Evolutionary conservation across 2,329 filamentous ascomycete genomes (phyloP).

Genomic region (Claviceps pusilla): DNA sequence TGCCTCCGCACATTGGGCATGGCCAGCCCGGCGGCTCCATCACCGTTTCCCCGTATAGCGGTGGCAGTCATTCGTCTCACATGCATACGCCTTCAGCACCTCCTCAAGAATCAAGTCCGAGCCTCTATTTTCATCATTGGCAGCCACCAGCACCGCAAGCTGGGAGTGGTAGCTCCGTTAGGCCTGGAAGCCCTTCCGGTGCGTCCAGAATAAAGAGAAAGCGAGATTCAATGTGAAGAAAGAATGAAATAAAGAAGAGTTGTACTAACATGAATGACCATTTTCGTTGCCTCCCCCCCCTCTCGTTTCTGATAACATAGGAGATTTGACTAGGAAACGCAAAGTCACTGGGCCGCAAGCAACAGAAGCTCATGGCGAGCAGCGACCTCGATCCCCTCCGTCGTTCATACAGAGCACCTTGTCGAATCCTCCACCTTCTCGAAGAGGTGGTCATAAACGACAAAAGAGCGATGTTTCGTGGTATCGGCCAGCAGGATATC

Average conservation of each 20-base stretch:
- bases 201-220: slow-evolving; percentile 44
- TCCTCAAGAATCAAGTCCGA: slow-evolving; percentile 53
- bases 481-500: slow-evolving; percentile 15
- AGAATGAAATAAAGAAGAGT: not conserved
- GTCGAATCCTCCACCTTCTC: slow-evolving; percentile 13
- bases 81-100: slow-evolving; percentile 39
- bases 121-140: slow-evolving; percentile 88
- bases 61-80: slow-evolving; percentile 25
- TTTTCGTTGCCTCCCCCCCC: slow-evolving; percentile 12
- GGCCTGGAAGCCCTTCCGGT: slow-evolving; percentile 61
- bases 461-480: slow-evolving; percentile 24
- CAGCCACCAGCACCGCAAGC: slow-evolving; percentile 57
- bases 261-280: slow-evolving; percentile 17
- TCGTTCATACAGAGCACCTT: slow-evolving; percentile 15
- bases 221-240: slow-evolving; percentile 24
- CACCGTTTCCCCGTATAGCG: slow-evolving; percentile 22
- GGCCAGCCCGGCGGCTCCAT: not conserved
- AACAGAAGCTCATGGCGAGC: slow-evolving; percentile 15
- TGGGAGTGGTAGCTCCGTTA: slow-evolving; percentile 41
- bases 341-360: slow-evolving; percentile 45
- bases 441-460: slow-evolving; percentile 18
- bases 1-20: slow-evolving; percentile 16
- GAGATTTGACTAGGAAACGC: slow-evolving; percentile 71
- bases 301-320: slow-evolving; percentile 24
- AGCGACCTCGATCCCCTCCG: slow-evolving; percentile 20